Percentiles rank a stretch among this genome's conserved stretches.
These are phyloP conservation scores for Perkinsus olseni DNA, from an alignment of 169 alveolate genomes.

Conservation along the genomic window DNA sequence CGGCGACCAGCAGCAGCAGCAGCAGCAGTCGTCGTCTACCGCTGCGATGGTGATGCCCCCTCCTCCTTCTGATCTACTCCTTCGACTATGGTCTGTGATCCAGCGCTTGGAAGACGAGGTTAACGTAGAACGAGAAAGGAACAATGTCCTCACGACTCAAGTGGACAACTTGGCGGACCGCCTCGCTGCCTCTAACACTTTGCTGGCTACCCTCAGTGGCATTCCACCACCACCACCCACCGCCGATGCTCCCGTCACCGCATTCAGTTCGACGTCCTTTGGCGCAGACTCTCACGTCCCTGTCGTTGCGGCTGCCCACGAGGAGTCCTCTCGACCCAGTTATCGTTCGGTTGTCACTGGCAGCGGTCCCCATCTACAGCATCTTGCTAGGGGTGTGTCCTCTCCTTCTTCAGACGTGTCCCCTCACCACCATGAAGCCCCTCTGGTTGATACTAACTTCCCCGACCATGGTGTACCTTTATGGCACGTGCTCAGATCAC, in stretches of 20 bases:
- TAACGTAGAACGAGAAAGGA: background rate
- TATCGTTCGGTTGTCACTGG: background rate
- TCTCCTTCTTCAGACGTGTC: no score
- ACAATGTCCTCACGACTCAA: background rate
- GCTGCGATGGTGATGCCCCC: no score
- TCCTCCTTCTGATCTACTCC: background rate
- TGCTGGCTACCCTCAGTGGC: background rate
- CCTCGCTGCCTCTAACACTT: background rate
- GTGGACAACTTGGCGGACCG: background rate
- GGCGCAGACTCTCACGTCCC: background rate
- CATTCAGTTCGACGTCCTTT: no score
- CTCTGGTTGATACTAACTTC: background rate
- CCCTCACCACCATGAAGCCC: no score
- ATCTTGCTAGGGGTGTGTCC: no score
- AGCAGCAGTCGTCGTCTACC: no score
- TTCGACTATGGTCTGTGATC: background rate
- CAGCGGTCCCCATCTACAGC: background rate
- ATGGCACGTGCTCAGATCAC: background rate
- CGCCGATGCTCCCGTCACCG: no score
- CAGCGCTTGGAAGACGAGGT: background rate
- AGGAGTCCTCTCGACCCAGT: background rate
- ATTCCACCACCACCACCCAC: background rate
- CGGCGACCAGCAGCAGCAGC: no score
- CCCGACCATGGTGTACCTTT: background rate
- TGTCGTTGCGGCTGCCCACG: background rate